These are phyloP conservation scores for Fusarium pseudonygamai DNA, from an alignment of 2,329 filamentous ascomycete genomes.

Conservation along the genomic window DNA sequence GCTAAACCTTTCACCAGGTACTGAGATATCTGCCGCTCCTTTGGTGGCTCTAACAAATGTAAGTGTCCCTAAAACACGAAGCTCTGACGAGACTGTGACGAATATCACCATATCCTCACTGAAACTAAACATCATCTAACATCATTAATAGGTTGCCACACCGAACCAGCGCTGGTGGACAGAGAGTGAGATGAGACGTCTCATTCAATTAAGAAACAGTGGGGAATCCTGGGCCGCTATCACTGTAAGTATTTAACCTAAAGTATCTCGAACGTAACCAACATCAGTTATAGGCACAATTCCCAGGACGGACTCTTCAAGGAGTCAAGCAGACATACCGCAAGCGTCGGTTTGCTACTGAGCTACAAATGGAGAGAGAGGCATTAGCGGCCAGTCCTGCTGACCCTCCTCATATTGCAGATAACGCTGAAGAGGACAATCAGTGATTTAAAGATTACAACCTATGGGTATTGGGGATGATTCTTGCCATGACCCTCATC, in stretches of 20 bases:
- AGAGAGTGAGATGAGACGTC: constrained; percentile 3
- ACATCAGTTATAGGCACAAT: not conserved
- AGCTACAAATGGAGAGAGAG: not conserved
- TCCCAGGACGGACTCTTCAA: not conserved
- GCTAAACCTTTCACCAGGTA: not conserved
- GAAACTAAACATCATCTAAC: not conserved
- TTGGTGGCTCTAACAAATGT: not conserved
- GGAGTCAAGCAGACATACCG: constrained; percentile 13
- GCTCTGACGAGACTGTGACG: accelerated
- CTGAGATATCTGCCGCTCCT: too few relatives aligned
- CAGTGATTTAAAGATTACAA: not conserved
- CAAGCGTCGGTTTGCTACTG: constrained; percentile 2
- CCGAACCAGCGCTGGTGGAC: constrained; percentile 5
- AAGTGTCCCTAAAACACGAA: too few relatives aligned
- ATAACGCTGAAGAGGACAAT: not conserved
- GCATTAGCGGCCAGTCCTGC: not conserved
- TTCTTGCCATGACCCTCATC: not conserved
- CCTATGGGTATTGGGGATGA: accelerated
- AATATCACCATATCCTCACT: not conserved
- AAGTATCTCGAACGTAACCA: not conserved
- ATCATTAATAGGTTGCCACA: not conserved
- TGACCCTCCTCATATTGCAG: too few relatives aligned
- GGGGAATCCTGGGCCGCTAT: not conserved
- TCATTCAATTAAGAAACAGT: not conserved
- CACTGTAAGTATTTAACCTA: not conserved